Percentiles rank a stretch among this genome's conserved stretches.
Evolutionary conservation across 148 eudicot genomes (phyloP).

Genomic region (Amaranthus palmeri): DNA sequence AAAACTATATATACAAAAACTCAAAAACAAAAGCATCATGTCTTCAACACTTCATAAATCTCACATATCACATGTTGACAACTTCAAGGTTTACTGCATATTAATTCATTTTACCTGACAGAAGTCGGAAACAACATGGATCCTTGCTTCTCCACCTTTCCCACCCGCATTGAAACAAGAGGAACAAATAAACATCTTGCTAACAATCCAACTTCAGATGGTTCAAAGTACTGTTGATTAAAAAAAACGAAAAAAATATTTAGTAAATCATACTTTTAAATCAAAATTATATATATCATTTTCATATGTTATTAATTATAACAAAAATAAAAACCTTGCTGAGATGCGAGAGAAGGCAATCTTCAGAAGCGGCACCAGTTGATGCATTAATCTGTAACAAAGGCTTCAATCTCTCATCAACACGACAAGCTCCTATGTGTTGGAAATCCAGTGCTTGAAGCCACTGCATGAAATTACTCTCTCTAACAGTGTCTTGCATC

Average conservation of each 20-base stretch:
- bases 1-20: too few relatives aligned
- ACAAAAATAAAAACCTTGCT: slow-evolving; percentile 57
- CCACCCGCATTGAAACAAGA: slow-evolving; percentile 81
- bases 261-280: neutral
- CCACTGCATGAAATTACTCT: slow-evolving; percentile 53
- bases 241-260: slow-evolving; percentile 6
- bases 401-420: slow-evolving; percentile 85
- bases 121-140: slow-evolving; percentile 57
- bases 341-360: slow-evolving; percentile 71
- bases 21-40: neutral
- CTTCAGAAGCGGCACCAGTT: slow-evolving; percentile 53
- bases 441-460: slow-evolving; percentile 78
- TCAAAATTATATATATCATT: neutral
- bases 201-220: slow-evolving; percentile 79
- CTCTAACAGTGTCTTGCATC: slow-evolving; percentile 48
- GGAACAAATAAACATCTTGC: slow-evolving; percentile 94
- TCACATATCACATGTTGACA: neutral
- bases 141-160: slow-evolving; percentile 82
- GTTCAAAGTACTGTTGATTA: slow-evolving; percentile 63
- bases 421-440: slow-evolving; percentile 84
- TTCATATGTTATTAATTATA: neutral
- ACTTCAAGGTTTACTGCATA: slow-evolving; percentile 2
- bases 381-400: slow-evolving; percentile 63
- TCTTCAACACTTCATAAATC: neutral
- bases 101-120: slow-evolving; percentile 38